Evolutionary conservation across 2,329 filamentous ascomycete species (phyloP), one percentile per base, ranked within the genome.

Genomic region (Cladobotryum protrusum): DNA sequence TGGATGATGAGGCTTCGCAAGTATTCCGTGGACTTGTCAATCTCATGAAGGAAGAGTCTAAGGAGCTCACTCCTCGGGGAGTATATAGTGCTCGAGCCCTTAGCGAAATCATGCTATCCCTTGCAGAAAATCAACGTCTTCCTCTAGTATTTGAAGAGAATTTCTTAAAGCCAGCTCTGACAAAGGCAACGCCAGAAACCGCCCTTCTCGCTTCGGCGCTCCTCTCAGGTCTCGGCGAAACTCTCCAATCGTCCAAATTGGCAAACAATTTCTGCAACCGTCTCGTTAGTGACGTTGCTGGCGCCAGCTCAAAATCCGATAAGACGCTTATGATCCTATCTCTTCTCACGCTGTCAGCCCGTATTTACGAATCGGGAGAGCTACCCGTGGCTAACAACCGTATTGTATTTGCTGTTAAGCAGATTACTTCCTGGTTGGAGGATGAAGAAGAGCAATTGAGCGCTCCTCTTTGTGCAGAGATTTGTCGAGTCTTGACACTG

Each of bases 391-490:
- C 79, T 1, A 79, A 77, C 41, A 83, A 91, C 59, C 79, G 90
- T 19, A 68, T 93, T 3, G 82, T 96, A 0, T 93, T 96, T 68
- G 83, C 92, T 8, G 81, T 92, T 39, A 88, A 87, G 61, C 85
- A 91, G 55, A 76, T 96, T 7, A 78, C 87, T 0, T 78, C 81
- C 8, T 91, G 87, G 81, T 70, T 91, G 0, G 77, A 84, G 13
- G 73, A 73, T 0, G 63, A 71, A 0, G 68, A 75, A 14, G 66
- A 68, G n/a, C 15, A 45, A 1, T 52, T 79, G 2, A 67, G 72
- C 18, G 61, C 67, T n/a, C 65, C 67, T 48, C 55, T 79, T n/a
- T 63, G 71, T 53, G 63, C 75, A 29, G 69, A 81, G 69, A 67
- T 76, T 54, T 78, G 82, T 62, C 69, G 83, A 59, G 74, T 73